Evolutionary conservation across 768 basidiomycete species (phyloP).

Genomic region (Hydnomerulius pinastri): DNA sequence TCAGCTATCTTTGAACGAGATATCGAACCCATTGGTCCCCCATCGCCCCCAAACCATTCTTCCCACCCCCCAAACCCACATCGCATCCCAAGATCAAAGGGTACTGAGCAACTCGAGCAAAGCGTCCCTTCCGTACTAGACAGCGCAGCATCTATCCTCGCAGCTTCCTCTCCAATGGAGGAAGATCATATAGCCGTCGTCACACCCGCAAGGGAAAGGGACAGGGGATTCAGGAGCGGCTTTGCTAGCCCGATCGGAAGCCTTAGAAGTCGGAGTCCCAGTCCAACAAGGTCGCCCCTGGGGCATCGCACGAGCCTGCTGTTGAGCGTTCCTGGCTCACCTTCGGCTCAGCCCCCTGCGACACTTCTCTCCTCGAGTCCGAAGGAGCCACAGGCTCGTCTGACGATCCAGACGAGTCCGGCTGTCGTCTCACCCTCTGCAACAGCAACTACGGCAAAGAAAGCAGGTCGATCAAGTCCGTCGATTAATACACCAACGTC

Average conservation of each 20-base stretch:
- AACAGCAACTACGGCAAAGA: conserved; percentile 5
- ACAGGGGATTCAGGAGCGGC: conserved; percentile 45
- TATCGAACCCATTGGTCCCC: conserved; percentile 60
- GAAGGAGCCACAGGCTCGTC: conserved; percentile 17
- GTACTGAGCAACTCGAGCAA: conserved; percentile 73
- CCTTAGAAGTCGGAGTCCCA: conserved; percentile 67
- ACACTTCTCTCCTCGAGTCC: conserved; percentile 32
- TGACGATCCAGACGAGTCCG: conserved; percentile 28
- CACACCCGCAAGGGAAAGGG: conserved; percentile 47
- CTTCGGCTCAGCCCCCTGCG: conserved; percentile 17
- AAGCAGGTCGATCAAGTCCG: conserved; percentile 15
- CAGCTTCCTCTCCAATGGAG: conserved; percentile 45
- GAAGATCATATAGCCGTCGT: conserved; percentile 64
- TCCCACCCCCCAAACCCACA: conserved; percentile 61
- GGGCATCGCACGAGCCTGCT: conserved; percentile 46
- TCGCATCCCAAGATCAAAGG: conserved; percentile 69
- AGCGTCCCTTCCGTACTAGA: conserved; percentile 86
- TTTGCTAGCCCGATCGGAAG: conserved; percentile 66
- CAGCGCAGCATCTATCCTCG: conserved; percentile 74
- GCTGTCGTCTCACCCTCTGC: conserved; percentile 4
- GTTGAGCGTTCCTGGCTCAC: conserved; percentile 46
- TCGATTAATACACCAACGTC: conserved; percentile 50
- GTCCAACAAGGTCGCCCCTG: conserved; percentile 48
- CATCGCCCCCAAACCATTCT: conserved; percentile 41
- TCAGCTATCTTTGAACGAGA: conserved; percentile 93